Evolutionary conservation across 1,139 yeast genomes (phyloP), one percentile per base, ranked within the genome.

Genomic region (Candida sp.): DNA sequence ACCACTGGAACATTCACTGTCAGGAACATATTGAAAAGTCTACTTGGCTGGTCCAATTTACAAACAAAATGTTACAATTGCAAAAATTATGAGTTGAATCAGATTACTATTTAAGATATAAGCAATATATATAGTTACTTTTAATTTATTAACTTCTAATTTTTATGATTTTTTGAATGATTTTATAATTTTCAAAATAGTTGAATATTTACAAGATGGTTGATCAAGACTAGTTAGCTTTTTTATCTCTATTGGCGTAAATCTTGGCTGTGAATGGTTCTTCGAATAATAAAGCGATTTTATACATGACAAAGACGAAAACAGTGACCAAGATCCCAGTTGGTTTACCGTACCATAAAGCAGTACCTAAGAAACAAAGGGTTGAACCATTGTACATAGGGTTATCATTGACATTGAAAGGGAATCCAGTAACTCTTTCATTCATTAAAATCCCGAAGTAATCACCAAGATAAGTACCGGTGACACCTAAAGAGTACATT

Each of bases 321-420:
- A 72, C 72, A 34, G 95, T 73, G 32, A 90, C 81, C 41, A 81
- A 68, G 42, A 93, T 58, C 7, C 99, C 99, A 1, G 95, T 85
- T 33, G 97, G 96, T 63, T 90, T 91, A 21, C 84, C 97, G 62
- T 79, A 84, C 81, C 86, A 87, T 53, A 93, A 72, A 3, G 96
- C 95, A 38, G 95, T 84, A 36, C 97, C 99, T 60, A 93, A 70
- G 73, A 93, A 93, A 45, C 95, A 82, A 54, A 93, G 70, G 23
- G 93, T 79, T 5, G 96, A 87, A 21, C 99, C 99, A 59, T 87
- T 86, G 67, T 93, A 93, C 99, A 93, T 93, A 49, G 99, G 99
- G 64, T 93, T 93, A 58, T 88, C 85, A 53, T 85, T 79, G 47
- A 90, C 79, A 56, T 84, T 91, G 75, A 93, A 93, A 21, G 99